These are phyloP conservation scores for Pochonia chlamydosporia DNA, from an alignment of 2,329 filamentous ascomycete genomes.

Conservation along the genomic window DNA sequence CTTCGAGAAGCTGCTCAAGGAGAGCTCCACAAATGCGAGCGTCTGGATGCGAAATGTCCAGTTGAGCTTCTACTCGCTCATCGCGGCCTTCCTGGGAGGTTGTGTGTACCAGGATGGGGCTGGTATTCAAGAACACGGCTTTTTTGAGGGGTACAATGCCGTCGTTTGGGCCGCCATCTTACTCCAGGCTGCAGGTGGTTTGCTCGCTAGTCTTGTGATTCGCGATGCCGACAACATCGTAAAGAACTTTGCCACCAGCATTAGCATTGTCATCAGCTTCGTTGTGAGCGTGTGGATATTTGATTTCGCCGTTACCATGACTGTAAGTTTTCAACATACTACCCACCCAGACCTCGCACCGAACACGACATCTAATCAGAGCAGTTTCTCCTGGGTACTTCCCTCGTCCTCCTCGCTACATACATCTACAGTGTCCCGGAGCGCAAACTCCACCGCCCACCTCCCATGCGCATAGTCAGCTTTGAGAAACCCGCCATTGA, in stretches of 20 bases:
- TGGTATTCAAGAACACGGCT: slow-evolving; percentile 75
- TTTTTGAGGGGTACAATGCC: slow-evolving; percentile 92
- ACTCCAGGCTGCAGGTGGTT: slow-evolving; percentile 77
- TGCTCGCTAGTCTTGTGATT: slow-evolving; percentile 54
- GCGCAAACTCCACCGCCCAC: slow-evolving; percentile 47
- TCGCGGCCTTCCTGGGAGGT: slow-evolving; percentile 81
- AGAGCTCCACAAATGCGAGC: slow-evolving; percentile 67
- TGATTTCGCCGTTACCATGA: slow-evolving; percentile 64
- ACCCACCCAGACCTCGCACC: background rate
- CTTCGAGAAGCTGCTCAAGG: slow-evolving; percentile 88
- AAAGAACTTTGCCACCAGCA: slow-evolving; percentile 89
- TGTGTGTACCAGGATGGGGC: slow-evolving; percentile 83
- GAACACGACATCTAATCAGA: background rate
- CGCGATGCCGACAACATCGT: slow-evolving; percentile 62
- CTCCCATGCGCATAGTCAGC: slow-evolving; percentile 62
- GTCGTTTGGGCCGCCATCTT: slow-evolving; percentile 82
- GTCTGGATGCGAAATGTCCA: slow-evolving; percentile 96
- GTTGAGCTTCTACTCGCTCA: slow-evolving; percentile 87
- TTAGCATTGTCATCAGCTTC: slow-evolving; percentile 85
- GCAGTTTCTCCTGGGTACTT: slow-evolving; percentile 77
- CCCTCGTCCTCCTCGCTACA: slow-evolving; percentile 72
- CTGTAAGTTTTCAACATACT: slow-evolving; percentile 52
- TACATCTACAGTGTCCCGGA: slow-evolving; percentile 77
- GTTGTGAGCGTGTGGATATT: slow-evolving; percentile 83
- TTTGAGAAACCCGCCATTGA: slow-evolving; percentile 71